These are phyloP conservation scores for Trifolium fragiferum DNA, from an alignment of 306 rosid genomes.

Conservation along the genomic window DNA sequence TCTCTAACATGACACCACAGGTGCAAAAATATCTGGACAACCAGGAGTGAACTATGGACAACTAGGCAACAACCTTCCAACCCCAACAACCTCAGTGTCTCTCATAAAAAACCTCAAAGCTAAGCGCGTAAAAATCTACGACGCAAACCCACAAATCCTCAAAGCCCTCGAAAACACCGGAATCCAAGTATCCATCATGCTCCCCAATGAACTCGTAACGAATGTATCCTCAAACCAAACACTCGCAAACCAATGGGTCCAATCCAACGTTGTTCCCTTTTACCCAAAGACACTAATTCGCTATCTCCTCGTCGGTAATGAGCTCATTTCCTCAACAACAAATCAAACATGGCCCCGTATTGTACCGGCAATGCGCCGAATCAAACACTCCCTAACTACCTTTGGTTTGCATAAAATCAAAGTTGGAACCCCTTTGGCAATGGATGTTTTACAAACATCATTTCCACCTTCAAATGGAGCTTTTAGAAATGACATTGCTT, in stretches of 20 bases:
- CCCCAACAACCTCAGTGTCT: conserved; percentile 53
- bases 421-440: conserved; percentile 74
- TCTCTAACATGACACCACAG: conserved; percentile 41
- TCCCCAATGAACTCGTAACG: conserved; percentile 67
- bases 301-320: conserved; percentile 83
- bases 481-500: conserved; percentile 64
- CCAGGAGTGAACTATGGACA: conserved; percentile 70
- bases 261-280: conserved; percentile 56
- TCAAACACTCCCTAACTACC: conserved; percentile 50
- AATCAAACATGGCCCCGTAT: conserved; percentile 55
- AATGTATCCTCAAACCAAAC: conserved; percentile 66
- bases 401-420: conserved; percentile 58
- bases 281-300: conserved; percentile 66
- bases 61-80: conserved; percentile 75
- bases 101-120: conserved; percentile 62
- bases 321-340: conserved; percentile 52
- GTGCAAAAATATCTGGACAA: conserved; percentile 48
- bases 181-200: conserved; percentile 67
- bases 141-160: conserved; percentile 57
- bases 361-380: conserved; percentile 70
- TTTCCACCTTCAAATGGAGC: conserved; percentile 83
- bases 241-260: conserved; percentile 65
- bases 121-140: conserved; percentile 64
- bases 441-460: conserved; percentile 71
- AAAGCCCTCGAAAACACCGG: conserved; percentile 56